Percentiles rank a stretch among this genome's conserved stretches.
Conservation (phyloP, 1,284 basidiomycete species). For the Puccinia brachypodii region DNA sequence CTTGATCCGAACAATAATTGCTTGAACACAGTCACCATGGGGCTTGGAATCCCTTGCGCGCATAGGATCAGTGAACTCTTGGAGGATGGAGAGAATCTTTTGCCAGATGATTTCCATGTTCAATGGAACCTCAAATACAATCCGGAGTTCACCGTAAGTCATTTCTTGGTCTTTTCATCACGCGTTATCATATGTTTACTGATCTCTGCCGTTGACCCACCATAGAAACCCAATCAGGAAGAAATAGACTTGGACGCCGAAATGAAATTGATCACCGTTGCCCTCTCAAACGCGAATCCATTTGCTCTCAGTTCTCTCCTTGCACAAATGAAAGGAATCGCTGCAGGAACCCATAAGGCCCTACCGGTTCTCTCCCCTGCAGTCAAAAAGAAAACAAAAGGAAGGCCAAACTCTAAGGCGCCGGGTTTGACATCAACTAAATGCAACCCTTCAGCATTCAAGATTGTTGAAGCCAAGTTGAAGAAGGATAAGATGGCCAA, state of each 20-base stretch:
- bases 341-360: neutral
- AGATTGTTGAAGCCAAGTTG: neutral
- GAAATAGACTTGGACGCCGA: neutral
- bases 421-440: neutral
- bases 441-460: neutral
- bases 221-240: neutral
- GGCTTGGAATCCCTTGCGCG: neutral
- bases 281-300: neutral
- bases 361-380: neutral
- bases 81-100: neutral
- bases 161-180: neutral
- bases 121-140: neutral
- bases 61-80: neutral
- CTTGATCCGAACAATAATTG: neutral
- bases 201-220: neutral
- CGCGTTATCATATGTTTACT: neutral
- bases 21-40: neutral
- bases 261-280: neutral
- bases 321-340: neutral
- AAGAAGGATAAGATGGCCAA: neutral
- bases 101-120: neutral
- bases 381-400: neutral
- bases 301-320: neutral
- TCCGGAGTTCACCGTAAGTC: neutral
- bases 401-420: neutral